phyloP scores from a whole-genome alignment of 78 protist species.

The Chrysochromulina parva region DNA sequence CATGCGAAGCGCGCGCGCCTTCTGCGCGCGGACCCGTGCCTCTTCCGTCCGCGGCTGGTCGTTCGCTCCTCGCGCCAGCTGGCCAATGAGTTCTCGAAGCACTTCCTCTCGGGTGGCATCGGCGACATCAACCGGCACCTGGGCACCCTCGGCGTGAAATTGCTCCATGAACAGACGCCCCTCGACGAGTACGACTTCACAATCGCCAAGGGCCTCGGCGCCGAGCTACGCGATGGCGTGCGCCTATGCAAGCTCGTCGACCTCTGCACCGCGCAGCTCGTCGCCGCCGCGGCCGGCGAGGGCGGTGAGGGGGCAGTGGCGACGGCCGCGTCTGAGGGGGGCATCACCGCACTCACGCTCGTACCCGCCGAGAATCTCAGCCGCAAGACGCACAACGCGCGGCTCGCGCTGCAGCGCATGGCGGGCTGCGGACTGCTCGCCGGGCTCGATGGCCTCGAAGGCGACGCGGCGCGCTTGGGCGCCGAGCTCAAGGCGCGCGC shows the following conservation, averaged over 20 bases:
- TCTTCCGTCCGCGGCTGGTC: neutral
- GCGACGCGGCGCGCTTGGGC: neutral
- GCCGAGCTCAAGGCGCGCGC: neutral
- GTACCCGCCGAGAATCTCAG: neutral
- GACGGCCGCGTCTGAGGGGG: too few species aligned
- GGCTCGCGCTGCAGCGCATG: neutral
- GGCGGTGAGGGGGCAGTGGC: too few species aligned
- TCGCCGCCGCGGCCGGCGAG: neutral
- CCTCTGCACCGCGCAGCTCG: neutral
- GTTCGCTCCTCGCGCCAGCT: neutral
- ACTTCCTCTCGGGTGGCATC: neutral
- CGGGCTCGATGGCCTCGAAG: too few species aligned
- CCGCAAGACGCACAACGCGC: neutral
- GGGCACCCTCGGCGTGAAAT: neutral
- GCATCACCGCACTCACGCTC: too few species aligned
- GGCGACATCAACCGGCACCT: slow-evolving; percentile 17
- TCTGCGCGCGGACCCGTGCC: slow-evolving; percentile 5
- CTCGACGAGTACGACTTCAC: slow-evolving; percentile 18
- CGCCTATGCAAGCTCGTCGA: neutral
- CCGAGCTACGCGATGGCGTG: slow-evolving; percentile 26
- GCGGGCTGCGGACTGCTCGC: neutral
- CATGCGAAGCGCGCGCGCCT: neutral
- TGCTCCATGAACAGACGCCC: neutral
- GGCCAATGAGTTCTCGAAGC: neutral
- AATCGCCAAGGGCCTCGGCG: neutral